Evolutionary conservation across 352 stramenopile genomes (phyloP).

Genomic region (Phytophthora rubi): DNA sequence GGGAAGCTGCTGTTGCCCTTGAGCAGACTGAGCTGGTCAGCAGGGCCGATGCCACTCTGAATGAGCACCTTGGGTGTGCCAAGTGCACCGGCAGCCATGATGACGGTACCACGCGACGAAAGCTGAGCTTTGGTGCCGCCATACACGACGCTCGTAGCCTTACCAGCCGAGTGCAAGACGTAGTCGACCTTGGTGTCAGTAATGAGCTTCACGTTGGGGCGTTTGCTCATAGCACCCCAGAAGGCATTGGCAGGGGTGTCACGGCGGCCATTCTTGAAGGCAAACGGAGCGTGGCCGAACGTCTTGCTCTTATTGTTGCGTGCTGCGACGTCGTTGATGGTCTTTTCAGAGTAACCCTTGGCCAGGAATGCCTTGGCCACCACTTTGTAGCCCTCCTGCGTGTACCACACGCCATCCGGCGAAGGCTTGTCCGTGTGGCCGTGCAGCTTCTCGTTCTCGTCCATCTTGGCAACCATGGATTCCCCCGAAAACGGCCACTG

Average conservation of each 20-base stretch:
- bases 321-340: slow-evolving; percentile 52
- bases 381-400: slow-evolving; percentile 61
- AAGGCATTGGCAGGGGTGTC: slow-evolving; percentile 65
- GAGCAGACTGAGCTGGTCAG: slow-evolving; percentile 59
- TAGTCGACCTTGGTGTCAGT: slow-evolving; percentile 57
- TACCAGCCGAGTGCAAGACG: slow-evolving; percentile 53
- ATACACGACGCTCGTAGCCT: slow-evolving; percentile 58
- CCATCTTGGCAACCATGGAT: slow-evolving; percentile 66
- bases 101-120: slow-evolving; percentile 56
- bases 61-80: slow-evolving; percentile 86
- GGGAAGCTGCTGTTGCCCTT: slow-evolving; percentile 52
- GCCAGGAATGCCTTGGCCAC: slow-evolving; percentile 44
- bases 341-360: slow-evolving; percentile 48
- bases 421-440: slow-evolving; percentile 61
- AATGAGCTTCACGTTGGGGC: slow-evolving; percentile 62
- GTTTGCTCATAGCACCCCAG: slow-evolving; percentile 47
- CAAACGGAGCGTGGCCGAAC: slow-evolving; percentile 57
- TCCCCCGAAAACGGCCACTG: slow-evolving; percentile 50
- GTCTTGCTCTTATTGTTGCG: slow-evolving; percentile 68
- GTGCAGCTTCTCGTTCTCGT: slow-evolving; percentile 49
- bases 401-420: slow-evolving; percentile 56
- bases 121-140: slow-evolving; percentile 42
- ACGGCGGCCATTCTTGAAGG: slow-evolving; percentile 60
- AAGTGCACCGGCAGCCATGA: slow-evolving; percentile 75
- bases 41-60: slow-evolving; percentile 76